phyloP scores from a whole-genome alignment of 2,329 filamentous ascomycete genomes.

The Penicillium concentricum region DNA sequence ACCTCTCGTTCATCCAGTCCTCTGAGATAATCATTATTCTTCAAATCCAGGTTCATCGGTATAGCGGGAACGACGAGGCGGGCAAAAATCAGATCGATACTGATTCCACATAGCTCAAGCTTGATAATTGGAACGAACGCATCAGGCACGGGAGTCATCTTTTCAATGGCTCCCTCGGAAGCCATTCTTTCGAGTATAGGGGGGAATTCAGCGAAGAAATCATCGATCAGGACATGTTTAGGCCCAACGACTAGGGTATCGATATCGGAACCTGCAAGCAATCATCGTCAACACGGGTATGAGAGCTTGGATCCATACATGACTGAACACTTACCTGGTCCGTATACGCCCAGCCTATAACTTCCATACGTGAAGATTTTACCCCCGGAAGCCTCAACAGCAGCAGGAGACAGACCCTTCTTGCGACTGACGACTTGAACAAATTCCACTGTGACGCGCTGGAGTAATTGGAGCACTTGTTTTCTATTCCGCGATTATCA shows the following conservation, averaged over 20 bases:
- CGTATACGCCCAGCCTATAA: slow-evolving; percentile 89
- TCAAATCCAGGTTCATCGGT: slow-evolving; percentile 70
- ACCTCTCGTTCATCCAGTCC: slow-evolving; percentile 85
- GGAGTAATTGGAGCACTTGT: slow-evolving; percentile 71
- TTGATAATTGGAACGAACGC: slow-evolving; percentile 98
- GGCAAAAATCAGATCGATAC: slow-evolving; percentile 91
- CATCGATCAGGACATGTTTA: slow-evolving; percentile 80
- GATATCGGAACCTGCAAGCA: slow-evolving; percentile 79
- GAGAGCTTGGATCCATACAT: not conserved
- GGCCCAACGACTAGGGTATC: slow-evolving; percentile 92
- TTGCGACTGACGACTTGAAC: slow-evolving; percentile 75
- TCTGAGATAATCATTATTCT: slow-evolving; percentile 79
- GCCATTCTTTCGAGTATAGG: slow-evolving; percentile 73
- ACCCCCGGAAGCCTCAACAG: slow-evolving; percentile 80
- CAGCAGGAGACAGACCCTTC: slow-evolving; percentile 70
- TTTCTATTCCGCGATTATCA: slow-evolving; percentile 50
- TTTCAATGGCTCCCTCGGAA: slow-evolving; percentile 74
- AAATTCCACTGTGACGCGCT: slow-evolving; percentile 80
- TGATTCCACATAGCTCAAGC: slow-evolving; percentile 85
- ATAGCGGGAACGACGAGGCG: slow-evolving; percentile 71
- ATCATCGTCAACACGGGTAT: not conserved
- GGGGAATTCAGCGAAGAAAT: slow-evolving; percentile 93
- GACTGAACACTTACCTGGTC: slow-evolving; percentile 58
- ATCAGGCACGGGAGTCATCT: slow-evolving; percentile 80
- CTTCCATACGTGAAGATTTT: slow-evolving; percentile 97